Conservation (phyloP, 2,329 filamentous ascomycete species). For the Alternaria viburni region DNA sequence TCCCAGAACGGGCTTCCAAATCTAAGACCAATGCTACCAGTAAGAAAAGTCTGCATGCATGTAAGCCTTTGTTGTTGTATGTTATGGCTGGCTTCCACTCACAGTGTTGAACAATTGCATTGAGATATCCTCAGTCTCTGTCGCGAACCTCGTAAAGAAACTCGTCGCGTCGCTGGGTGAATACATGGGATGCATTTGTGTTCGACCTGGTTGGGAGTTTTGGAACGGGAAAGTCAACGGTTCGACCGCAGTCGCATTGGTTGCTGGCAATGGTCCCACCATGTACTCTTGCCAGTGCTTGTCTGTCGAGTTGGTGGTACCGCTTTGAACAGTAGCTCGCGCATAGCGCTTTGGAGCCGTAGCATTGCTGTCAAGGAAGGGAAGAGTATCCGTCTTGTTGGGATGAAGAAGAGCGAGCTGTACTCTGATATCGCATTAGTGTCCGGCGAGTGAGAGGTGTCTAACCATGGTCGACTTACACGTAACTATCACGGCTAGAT, state of each 20-base stretch:
- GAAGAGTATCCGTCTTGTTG: conserved; percentile 30
- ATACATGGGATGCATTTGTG: conserved; percentile 11
- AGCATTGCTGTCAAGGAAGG: conserved; percentile 17
- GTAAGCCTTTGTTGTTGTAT: not conserved
- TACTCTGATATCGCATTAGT: conserved; percentile 8
- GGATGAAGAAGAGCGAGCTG: conserved; percentile 18
- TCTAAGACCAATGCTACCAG: conserved; percentile 20
- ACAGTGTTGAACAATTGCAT: conserved; percentile 31
- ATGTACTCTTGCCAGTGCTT: conserved; percentile 54
- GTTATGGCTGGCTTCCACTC: not conserved
- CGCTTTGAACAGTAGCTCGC: conserved; percentile 25
- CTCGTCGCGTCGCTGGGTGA: conserved; percentile 9
- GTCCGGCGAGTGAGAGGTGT: not conserved
- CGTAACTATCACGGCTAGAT: conserved; percentile 17
- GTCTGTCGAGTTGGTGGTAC: conserved; percentile 19
- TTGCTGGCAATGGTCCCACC: conserved; percentile 58
- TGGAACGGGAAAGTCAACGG: conserved; percentile 31
- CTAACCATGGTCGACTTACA: conserved; percentile 6
- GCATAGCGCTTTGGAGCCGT: conserved; percentile 25
- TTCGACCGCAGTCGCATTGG: conserved; percentile 44
- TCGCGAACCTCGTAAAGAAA: conserved; percentile 13
- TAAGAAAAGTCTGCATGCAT: conserved; percentile 16
- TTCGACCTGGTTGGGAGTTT: conserved; percentile 22
- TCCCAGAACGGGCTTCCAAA: conserved; percentile 38
- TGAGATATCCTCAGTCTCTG: conserved; percentile 29